Evolutionary conservation across 2,329 filamentous ascomycete genomes (phyloP), one percentile per base, ranked within the genome.

Genomic region (Aspergillus pseudoviridinutans): DNA sequence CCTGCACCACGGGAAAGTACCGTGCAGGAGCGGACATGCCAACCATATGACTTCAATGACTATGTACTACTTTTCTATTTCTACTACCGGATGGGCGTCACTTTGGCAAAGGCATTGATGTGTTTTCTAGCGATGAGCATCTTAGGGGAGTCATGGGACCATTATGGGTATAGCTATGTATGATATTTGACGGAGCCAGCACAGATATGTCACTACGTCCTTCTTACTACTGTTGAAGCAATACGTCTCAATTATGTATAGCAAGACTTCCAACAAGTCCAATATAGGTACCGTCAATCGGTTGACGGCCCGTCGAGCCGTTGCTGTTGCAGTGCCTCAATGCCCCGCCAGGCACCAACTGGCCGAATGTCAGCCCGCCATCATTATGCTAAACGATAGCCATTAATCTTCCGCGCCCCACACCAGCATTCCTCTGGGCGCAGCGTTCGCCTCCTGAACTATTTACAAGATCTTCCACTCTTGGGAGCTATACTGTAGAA

Each of bases 221-320:
- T 38, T 38, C 5, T 14, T 17, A 38, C 32, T 38, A 29, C 14
- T 17, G 14, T 38, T 17, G 32, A 38, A 38, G 5, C 12, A n/a
- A 17, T 17, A 38, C 14, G 32, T 38, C 14, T 17, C 32, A 17
- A 38, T 7, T 38, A 38, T 38, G 32, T 17, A 38, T 6, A 38
- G 14, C 14, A 17, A 38, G 14, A n/a, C 32, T 14, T 7, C 32
- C 32, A 38, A 35, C 32, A 38, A 38, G 32, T 38, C 14, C 32
- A 38, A 38, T 7, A 17, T 29, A 29, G 28, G 28, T 35, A 38
- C 32, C 7, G 14, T 17, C 14, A 53, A 2, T 56, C 64, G 61
- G 58, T 38, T 41, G 49, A 50, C 59, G 59, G 62, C 54, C 62
- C 62, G 61, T 58, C 28, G 42, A 63, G 58, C 62, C 61, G 62